Base-by-base conservation (phyloP, 2,329 filamentous ascomycete genomes). In the Berkeleyomyces basicola region DNA sequence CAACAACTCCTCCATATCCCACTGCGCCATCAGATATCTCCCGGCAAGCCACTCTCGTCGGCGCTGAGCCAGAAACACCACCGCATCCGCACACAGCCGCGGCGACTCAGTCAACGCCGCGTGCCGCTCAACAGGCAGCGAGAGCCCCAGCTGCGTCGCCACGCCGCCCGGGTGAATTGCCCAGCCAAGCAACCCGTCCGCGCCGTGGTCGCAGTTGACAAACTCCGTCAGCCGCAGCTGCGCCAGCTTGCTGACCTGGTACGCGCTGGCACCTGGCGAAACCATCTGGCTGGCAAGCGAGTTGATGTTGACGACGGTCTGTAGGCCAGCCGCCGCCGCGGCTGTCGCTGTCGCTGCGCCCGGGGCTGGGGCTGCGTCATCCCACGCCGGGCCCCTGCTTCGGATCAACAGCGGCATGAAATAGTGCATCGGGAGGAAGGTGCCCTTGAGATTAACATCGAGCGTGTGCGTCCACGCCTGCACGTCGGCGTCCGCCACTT, bases 391-490 rank as follows among this genome's bases (percentile, higher is more conserved):
- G 46, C 67, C 63, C 0, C 61, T 43, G 3, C 66, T 70, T 31
- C 70, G 66, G 4, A 77, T 66, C 44, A 81, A 65, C 39, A 78
- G 61, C 0, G 78, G 77, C n/a, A 83, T 69, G 66, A 82, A 81
- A 0, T 74, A 72, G 14, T 72, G 70, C 1, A 75, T 73, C 36
- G 75, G 68, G 10, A 79, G 71, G 51, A 78, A 78, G 0, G 73
- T 69, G 0, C 79, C 79, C 58, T 74, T 77, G 37, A 81, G 68
- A 64, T 82, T 82, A 61, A 80, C 74, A 44, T 79, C 76, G 68
- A 74, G 78, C 39, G 74, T 73, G 31, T 67, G 67, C 74, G 75
- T 78, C 72, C 77, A 81, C n/a, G 74, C 74, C 1, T 70, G 68
- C 3, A 72, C 70, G 33, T 75, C 69, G 2, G 71, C 68, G n/a